Evolutionary conservation across 352 stramenopile species (phyloP).

Genomic region (Phytophthora vignae): DNA sequence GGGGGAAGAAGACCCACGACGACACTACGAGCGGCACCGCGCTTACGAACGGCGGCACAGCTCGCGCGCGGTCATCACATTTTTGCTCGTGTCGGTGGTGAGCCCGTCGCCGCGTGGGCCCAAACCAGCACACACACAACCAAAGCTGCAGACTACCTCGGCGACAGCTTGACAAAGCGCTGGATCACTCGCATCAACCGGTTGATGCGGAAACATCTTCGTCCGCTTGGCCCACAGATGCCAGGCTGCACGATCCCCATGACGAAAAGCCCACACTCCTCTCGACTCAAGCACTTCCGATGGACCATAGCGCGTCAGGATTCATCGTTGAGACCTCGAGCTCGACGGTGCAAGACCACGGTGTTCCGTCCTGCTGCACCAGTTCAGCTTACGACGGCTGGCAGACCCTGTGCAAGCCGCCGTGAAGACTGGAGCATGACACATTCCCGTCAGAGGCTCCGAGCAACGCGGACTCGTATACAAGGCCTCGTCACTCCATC

Average conservation of each 20-base stretch:
- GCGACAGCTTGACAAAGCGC: neutral
- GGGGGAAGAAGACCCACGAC: neutral
- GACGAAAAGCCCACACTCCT: too few relatives aligned
- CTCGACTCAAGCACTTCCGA: too few relatives aligned
- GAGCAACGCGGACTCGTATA: slow-evolving; percentile 2
- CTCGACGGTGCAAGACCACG: too few relatives aligned
- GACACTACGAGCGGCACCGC: neutral
- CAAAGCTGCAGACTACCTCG: neutral
- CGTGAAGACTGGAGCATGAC: slow-evolving; percentile 11
- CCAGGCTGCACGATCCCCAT: too few relatives aligned
- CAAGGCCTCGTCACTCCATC: slow-evolving; percentile 26
- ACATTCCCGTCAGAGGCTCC: slow-evolving; percentile 17
- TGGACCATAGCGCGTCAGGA: too few relatives aligned
- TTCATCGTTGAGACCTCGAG: too few relatives aligned
- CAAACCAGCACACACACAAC: neutral
- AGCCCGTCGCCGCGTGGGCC: neutral
- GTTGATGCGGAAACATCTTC: too few relatives aligned
- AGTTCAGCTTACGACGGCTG: too few relatives aligned
- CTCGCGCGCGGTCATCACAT: neutral
- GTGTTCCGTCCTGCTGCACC: too few relatives aligned
- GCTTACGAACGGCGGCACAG: neutral
- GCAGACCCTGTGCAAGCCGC: too few relatives aligned
- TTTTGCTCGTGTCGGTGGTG: neutral
- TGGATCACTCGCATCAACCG: too few relatives aligned
- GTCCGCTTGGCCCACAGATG: too few relatives aligned